Conservation (phyloP, 768 basidiomycete genomes). For the Leccinum uliginosum region DNA sequence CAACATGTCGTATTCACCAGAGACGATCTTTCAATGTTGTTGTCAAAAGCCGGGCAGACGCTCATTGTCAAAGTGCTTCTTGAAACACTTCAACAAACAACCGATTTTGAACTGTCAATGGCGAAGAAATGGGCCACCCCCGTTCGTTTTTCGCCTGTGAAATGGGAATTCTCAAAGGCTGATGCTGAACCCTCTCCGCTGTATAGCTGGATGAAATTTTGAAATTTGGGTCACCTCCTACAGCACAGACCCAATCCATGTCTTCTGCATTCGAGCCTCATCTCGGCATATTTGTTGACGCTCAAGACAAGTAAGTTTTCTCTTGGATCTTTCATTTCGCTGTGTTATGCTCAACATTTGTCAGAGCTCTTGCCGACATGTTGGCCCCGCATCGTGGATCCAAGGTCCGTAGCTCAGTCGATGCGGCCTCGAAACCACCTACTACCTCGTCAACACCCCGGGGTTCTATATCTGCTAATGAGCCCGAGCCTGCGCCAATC, state of each 20-base stretch:
- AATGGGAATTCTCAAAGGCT: not conserved
- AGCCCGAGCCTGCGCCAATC: slow-evolving; percentile 46
- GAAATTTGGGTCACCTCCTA: slow-evolving; percentile 45
- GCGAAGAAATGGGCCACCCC: slow-evolving; percentile 77
- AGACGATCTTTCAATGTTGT: slow-evolving; percentile 75
- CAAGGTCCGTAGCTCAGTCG: slow-evolving; percentile 66
- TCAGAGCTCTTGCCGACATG: slow-evolving; percentile 87
- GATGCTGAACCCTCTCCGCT: not conserved
- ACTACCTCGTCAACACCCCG: slow-evolving; percentile 30
- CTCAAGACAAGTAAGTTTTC: slow-evolving; percentile 84
- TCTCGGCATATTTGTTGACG: slow-evolving; percentile 90
- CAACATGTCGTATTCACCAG: slow-evolving; percentile 34
- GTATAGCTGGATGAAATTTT: slow-evolving; percentile 64
- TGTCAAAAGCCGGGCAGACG: slow-evolving; percentile 72
- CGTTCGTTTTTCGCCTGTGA: slow-evolving; percentile 36
- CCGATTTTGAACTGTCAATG: slow-evolving; percentile 85
- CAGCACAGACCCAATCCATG: slow-evolving; percentile 59
- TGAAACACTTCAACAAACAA: slow-evolving; percentile 80
- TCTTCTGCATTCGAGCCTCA: slow-evolving; percentile 91
- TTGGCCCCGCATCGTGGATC: slow-evolving; percentile 68
- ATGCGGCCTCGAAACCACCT: slow-evolving; percentile 36
- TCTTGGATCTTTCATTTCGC: not conserved
- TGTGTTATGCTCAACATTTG: not conserved
- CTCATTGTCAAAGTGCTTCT: slow-evolving; percentile 76
- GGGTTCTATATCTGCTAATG: slow-evolving; percentile 37